A percentile compares a stretch with the other conserved stretches of the same genome.
These are phyloP conservation scores for Teunomyces pallodes DNA, from an alignment of 805 yeast species.

Conservation along the genomic window DNA sequence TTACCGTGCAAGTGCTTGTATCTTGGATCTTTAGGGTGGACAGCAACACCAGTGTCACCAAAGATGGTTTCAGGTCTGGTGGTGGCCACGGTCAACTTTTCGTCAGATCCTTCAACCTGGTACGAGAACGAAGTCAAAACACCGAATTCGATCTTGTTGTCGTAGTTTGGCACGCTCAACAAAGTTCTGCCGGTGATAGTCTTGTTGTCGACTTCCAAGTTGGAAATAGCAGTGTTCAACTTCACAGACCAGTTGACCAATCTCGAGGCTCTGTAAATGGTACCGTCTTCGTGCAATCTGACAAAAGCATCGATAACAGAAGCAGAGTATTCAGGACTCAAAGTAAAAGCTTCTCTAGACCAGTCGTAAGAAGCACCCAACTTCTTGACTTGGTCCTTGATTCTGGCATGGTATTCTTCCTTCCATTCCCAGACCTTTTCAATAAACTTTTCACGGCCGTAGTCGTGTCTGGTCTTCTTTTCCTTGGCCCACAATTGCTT, in stretches of 20 bases:
- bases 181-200: slow-evolving; percentile 79
- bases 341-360: slow-evolving; percentile 91
- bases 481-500: slow-evolving; percentile 89
- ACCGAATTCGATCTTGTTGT: slow-evolving; percentile 90
- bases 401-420: slow-evolving; percentile 83
- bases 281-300: slow-evolving; percentile 88
- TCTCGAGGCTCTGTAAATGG: slow-evolving; percentile 89
- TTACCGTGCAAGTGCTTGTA: slow-evolving; percentile 95
- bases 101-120: slow-evolving; percentile 80
- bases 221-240: slow-evolving; percentile 91
- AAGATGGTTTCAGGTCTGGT: slow-evolving; percentile 98
- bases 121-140: slow-evolving; percentile 94
- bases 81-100: slow-evolving; percentile 88
- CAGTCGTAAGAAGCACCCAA: slow-evolving; percentile 98
- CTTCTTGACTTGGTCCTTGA: slow-evolving; percentile 77
- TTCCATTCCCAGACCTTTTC: slow-evolving; percentile 98
- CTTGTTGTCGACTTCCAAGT: slow-evolving; percentile 94
- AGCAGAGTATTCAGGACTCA: slow-evolving; percentile 70
- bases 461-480: slow-evolving; percentile 88
- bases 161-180: slow-evolving; percentile 86
- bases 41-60: slow-evolving; percentile 98
- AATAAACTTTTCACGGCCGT: slow-evolving; percentile 86
- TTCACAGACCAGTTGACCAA: slow-evolving; percentile 96
- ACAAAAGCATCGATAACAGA: slow-evolving; percentile 93
- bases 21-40: slow-evolving; percentile 92